A percentile compares a stretch with the other conserved stretches of the same genome.
Evolutionary conservation across 2,329 filamentous ascomycete species (phyloP).

Genomic region (Aciculosporium take): DNA sequence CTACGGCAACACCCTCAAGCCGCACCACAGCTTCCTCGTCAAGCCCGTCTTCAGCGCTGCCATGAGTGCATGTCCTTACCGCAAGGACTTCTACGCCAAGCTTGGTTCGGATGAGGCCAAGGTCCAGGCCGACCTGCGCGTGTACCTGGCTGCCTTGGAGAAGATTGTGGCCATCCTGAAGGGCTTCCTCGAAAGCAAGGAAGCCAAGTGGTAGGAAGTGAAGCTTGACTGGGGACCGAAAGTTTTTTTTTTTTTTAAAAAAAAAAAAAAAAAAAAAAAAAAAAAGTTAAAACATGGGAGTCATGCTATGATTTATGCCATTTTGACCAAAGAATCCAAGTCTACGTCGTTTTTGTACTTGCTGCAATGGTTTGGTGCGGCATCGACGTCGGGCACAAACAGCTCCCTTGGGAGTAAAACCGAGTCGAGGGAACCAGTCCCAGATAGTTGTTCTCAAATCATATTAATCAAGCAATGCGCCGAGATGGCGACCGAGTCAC

Average conservation of each 20-base stretch:
- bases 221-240: background rate
- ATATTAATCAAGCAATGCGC: no score
- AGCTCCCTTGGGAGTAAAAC: no score
- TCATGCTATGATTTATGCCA: no score
- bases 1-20: slow-evolving; percentile 79
- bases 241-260: no score
- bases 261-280: background rate
- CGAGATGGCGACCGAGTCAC: no score
- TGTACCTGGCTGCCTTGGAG: slow-evolving; percentile 66
- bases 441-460: no score
- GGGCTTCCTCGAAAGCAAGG: slow-evolving; percentile 31
- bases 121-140: slow-evolving; percentile 48
- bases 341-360: no score
- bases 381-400: no score
- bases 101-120: slow-evolving; percentile 53
- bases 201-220: slow-evolving; percentile 2
- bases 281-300: background rate
- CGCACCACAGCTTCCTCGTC: slow-evolving; percentile 75
- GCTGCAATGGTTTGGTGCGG: no score
- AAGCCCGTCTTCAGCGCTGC: slow-evolving; percentile 88
- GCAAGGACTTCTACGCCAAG: slow-evolving; percentile 86
- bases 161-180: slow-evolving; percentile 64
- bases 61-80: slow-evolving; percentile 86
- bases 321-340: no score
- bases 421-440: no score